phyloP scores from a whole-genome alignment of 768 basidiomycete species.

The Kwoniella shandongensis region DNA sequence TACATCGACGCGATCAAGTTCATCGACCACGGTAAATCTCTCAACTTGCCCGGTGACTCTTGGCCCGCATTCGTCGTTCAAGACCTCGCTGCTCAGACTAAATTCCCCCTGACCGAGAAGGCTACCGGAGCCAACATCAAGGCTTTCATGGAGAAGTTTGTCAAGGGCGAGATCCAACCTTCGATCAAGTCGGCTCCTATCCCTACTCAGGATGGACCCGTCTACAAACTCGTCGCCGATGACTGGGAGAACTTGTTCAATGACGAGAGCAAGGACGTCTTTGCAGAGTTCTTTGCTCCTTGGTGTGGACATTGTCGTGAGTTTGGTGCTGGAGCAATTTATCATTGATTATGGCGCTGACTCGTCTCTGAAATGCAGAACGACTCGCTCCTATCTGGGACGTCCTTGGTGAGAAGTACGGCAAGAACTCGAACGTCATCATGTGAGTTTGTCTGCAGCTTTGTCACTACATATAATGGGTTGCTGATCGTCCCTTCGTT shows the following conservation, averaged over 20 bases:
- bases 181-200: constrained; percentile 86
- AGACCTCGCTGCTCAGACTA: constrained; percentile 71
- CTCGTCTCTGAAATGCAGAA: constrained; percentile 23
- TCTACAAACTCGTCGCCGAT: constrained; percentile 79
- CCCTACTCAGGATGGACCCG: constrained; percentile 81
- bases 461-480: neutral
- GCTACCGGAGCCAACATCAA: constrained; percentile 63
- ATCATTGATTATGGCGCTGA: neutral
- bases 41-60: constrained; percentile 78
- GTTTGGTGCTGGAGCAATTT: neutral
- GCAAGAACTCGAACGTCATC: constrained; percentile 65
- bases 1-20: constrained; percentile 97
- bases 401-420: constrained; percentile 79
- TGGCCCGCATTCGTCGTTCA: constrained; percentile 97
- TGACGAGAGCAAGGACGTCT: constrained; percentile 86
- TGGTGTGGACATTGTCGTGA: constrained; percentile 64
- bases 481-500: neutral
- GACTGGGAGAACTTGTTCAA: constrained; percentile 82
- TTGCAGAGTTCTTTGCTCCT: constrained; percentile 94
- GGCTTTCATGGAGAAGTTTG: constrained; percentile 65
- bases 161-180: constrained; percentile 72
- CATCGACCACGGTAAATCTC: constrained; percentile 88
- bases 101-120: constrained; percentile 66
- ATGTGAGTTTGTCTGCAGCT: constrained; percentile 61
- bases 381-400: constrained; percentile 95